A percentile compares a stretch with the other conserved stretches of the same genome.
phyloP scores from a whole-genome alignment of 1,139 yeast genomes.

The Debaryomycetaceae sp. region DNA sequence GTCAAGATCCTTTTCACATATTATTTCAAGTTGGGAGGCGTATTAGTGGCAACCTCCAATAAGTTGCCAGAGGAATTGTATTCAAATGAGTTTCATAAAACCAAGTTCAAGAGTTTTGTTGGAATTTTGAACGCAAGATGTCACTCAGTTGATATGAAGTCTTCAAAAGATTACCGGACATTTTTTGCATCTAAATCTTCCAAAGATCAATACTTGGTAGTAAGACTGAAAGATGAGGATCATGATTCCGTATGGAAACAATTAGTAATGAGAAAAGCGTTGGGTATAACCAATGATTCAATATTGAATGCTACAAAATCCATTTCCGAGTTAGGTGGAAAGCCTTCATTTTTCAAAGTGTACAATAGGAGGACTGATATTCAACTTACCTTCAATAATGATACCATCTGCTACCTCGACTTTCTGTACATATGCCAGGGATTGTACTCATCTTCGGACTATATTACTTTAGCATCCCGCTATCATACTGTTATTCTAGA shows the following conservation, averaged over 20 bases:
- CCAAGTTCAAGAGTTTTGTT: constrained; percentile 56
- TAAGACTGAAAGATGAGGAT: constrained; percentile 19
- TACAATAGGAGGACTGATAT: constrained; percentile 53
- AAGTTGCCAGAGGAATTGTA: constrained; percentile 69
- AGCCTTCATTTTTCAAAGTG: constrained; percentile 39
- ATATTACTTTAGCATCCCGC: constrained; percentile 61
- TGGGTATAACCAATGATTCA: constrained; percentile 13
- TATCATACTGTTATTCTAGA: constrained; percentile 57
- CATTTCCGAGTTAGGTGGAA: constrained; percentile 20
- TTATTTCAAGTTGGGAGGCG: constrained; percentile 72
- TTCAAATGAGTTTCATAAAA: constrained; percentile 59
- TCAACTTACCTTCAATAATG: constrained; percentile 36
- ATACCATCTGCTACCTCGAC: constrained; percentile 47
- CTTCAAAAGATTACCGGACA: constrained; percentile 53
- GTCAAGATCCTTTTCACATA: constrained; percentile 62
- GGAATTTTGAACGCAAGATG: constrained; percentile 60
- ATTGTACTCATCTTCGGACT: constrained; percentile 63
- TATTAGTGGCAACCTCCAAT: constrained; percentile 69
- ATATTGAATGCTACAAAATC: constrained; percentile 11
- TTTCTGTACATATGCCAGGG: constrained; percentile 59
- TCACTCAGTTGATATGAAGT: constrained; percentile 59
- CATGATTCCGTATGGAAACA: constrained; percentile 37
- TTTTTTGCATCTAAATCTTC: constrained; percentile 29
- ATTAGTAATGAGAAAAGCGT: constrained; percentile 20
- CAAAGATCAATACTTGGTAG: constrained; percentile 25